Evolutionary conservation across 129 eudicot species (phyloP), one percentile per base, ranked within the genome.

Genomic region (sunflower (Helianthus annuus)): DNA sequence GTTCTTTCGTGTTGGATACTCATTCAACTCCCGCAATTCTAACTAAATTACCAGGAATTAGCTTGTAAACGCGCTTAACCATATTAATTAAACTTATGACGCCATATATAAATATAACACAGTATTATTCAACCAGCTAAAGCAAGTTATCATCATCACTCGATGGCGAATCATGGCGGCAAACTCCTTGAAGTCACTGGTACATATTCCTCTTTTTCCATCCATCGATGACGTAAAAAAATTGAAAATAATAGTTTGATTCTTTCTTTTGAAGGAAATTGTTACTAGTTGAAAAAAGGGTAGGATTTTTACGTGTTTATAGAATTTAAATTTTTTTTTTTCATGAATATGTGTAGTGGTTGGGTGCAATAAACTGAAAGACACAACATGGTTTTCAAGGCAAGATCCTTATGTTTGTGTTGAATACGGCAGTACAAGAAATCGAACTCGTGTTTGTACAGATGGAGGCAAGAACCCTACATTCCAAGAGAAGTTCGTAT

Each of bases 361-460:
- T 56, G 81, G 85, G 38, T 85, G 98, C 57, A 69, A 17, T 29
- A 93, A 90, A 62, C 78, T 93, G 86, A 93, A 87, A 70, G 87
- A 93, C 22, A 93, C 98, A 0, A 97, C 90, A 79, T 93, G 98
- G 98, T 74, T 93, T 46, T 93, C 96, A 69, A 80, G 98, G 75
- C 98, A 93, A 81, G 97, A 89, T 84, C 98, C 98, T 32, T 93
- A 85, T 45, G 97, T 87, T 74, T 90, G 92, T 72, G 65, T 93
- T 42, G 97, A 93, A 55, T 89, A 93, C 29, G 97, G 82, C 4
- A 85, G 77, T 83, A 75, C 83, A 68, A 90, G 82, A 73, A 77
- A 45, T 60, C 85, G 96, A 13, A 89, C 97, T 44, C 86, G 92
- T 12, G 89, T 88, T 64, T 82, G 88, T 71, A 90, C 90, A 89